A percentile compares a stretch with the other conserved stretches of the same genome.
Evolutionary conservation across 2,329 filamentous ascomycete genomes (phyloP).

Genomic region (Ophiostoma triangulosporum): DNA sequence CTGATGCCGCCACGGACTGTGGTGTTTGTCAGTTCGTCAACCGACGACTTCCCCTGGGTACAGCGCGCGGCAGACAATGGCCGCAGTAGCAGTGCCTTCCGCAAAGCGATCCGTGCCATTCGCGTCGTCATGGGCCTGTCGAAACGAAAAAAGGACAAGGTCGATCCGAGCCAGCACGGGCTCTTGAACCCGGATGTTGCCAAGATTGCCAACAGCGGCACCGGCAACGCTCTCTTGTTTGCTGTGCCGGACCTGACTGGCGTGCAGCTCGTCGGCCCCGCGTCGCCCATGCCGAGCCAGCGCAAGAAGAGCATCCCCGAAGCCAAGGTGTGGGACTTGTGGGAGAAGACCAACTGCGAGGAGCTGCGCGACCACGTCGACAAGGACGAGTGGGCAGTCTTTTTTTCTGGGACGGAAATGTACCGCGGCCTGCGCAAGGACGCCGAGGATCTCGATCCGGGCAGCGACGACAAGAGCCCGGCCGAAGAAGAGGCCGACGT

Average conservation of each 20-base stretch:
- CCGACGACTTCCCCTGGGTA: neutral
- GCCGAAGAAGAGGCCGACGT: neutral
- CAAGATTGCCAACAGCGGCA: conserved; percentile 1
- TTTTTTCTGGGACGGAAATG: conserved; percentile 10
- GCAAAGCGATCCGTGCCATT: neutral
- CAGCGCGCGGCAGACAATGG: neutral
- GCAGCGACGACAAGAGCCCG: neutral
- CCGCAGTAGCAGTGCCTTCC: neutral
- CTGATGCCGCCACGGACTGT: conserved; percentile 6
- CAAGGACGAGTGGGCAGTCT: conserved; percentile 1
- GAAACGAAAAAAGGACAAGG: neutral
- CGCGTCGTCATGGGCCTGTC: neutral
- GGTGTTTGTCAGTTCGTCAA: neutral
- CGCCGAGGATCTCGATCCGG: neutral
- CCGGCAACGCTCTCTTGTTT: neutral
- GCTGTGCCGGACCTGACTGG: neutral
- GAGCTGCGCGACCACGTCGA: neutral
- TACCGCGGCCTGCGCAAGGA: conserved; percentile 3
- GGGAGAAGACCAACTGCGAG: conserved; percentile 10
- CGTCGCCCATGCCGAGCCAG: neutral
- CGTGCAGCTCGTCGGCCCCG: neutral
- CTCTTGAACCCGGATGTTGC: neutral
- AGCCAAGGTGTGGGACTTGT: conserved; percentile 7
- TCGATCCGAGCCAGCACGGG: neutral
- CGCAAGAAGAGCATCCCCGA: neutral